Base-by-base conservation (phyloP, 1,284 basidiomycete genomes). In the Mycena citricolor region DNA sequence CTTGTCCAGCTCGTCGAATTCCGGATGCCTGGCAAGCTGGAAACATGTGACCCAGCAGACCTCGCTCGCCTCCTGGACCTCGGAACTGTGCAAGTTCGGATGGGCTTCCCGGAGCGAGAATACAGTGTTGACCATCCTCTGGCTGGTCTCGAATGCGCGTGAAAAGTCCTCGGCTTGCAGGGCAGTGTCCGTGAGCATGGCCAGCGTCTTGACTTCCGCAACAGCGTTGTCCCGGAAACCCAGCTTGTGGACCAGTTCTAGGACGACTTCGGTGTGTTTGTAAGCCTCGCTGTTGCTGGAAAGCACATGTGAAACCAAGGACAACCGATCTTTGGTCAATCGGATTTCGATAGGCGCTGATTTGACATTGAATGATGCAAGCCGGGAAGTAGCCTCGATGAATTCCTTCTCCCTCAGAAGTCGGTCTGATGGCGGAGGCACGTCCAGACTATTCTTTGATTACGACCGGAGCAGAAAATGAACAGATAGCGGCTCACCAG, bases 261-360 rank as follows among this genome's bases (percentile, higher is more conserved):
- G 76, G 36, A 97, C 84, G 48, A 97, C 86, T 57, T 93, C 83
- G 1, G 85, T 81, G 61, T 97, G 91, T 51, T 86, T 86, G 68
- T 92, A 94, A 2, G 92, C 89, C 49, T 92, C 87, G 52, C 70
- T 74, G 48, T 88, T 93, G 57, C 81, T 83, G 8, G 85, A 82
- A 13, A 97, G 75, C 23, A 97, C 83, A 11, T 80, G 82, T 2
- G 85, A 83, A 35, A 97, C 77, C 14, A 97, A 77, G 2, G 80
- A 83, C 22, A 97, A 77, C 20, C 86, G 83, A 63, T 95, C 87
- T 53, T 87, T 86, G 21, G 88, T 89, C 28, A 94, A 74, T 8
- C 93, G 83, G 49, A 97, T 92, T 64, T 97, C 91, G 49, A 94
- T 80, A 0, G 94, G 94, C 4, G 90, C 80, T 11, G 89, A 85